Evolutionary conservation across 164 flowering plant genomes (phyloP).

Genomic region (Litsea cubeba): DNA sequence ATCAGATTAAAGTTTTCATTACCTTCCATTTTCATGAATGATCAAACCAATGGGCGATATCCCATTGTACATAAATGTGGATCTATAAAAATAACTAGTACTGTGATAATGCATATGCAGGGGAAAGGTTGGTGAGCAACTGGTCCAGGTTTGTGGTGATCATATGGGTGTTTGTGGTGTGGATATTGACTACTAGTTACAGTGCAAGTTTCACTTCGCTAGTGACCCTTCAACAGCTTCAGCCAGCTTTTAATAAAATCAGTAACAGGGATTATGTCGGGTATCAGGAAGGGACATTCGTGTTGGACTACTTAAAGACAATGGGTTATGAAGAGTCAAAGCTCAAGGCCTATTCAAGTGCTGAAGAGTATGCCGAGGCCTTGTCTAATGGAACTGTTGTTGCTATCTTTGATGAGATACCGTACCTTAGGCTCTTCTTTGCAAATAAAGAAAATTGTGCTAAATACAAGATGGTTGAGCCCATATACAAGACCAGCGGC

Average conservation of each 20-base stretch:
- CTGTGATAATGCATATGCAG: constrained; percentile 18
- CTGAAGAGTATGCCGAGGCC: constrained; percentile 23
- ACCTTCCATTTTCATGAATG: background rate
- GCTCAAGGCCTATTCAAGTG: constrained; percentile 14
- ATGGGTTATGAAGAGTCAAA: constrained; percentile 8
- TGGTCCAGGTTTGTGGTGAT: constrained; percentile 36
- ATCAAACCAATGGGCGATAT: background rate
- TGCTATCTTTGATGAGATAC: constrained; percentile 27
- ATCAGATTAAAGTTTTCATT: background rate
- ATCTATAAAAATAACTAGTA: too few species aligned
- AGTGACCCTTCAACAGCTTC: constrained; percentile 39
- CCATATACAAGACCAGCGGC: constrained; percentile 21
- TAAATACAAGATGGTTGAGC: constrained; percentile 18
- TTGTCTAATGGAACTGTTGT: constrained; percentile 20
- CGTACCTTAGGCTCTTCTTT: constrained; percentile 25
- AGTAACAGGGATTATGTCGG: constrained; percentile 34
- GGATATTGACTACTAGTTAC: constrained; percentile 39
- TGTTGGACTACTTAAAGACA: constrained; percentile 7
- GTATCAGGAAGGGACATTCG: constrained; percentile 36
- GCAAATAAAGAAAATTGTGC: constrained; percentile 5
- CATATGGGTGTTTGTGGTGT: constrained; percentile 52
- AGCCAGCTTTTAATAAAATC: constrained; percentile 33
- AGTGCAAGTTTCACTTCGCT: constrained; percentile 53
- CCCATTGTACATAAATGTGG: background rate
- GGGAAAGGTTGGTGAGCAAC: constrained; percentile 36